Conservation (phyloP, 768 basidiomycete genomes). For the Tricholoma furcatifolium region DNA sequence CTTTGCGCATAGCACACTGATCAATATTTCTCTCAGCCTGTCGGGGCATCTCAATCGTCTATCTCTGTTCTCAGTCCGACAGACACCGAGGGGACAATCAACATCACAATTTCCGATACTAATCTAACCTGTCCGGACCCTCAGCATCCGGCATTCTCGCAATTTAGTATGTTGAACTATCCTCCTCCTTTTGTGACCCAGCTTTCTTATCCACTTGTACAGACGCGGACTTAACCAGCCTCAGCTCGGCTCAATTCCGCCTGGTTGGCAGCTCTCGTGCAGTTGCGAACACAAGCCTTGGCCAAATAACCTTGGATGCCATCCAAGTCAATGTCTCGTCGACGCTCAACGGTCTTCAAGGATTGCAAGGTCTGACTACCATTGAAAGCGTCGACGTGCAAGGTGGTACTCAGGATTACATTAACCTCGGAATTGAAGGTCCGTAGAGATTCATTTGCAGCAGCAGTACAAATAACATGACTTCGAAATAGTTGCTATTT, state of each 20-base stretch:
- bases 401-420: slow-evolving; percentile 58
- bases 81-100: slow-evolving; percentile 61
- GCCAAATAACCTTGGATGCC: slow-evolving; percentile 65
- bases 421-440: slow-evolving; percentile 62
- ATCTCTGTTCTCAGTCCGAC: slow-evolving; percentile 50
- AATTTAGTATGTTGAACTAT: slow-evolving; percentile 50
- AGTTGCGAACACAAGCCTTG: slow-evolving; percentile 59
- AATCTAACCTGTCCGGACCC: slow-evolving; percentile 45
- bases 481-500: slow-evolving; percentile 46
- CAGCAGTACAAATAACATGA: background rate
- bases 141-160: slow-evolving; percentile 50
- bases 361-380: slow-evolving; percentile 52
- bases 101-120: slow-evolving; percentile 60
- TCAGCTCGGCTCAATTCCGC: slow-evolving; percentile 46
- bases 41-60: slow-evolving; percentile 62
- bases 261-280: slow-evolving; percentile 61
- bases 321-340: slow-evolving; percentile 73
- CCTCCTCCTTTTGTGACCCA: background rate
- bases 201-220: background rate
- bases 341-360: slow-evolving; percentile 56
- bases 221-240: slow-evolving; percentile 60
- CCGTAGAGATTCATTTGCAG: slow-evolving; percentile 8
- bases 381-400: slow-evolving; percentile 64
- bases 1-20: background rate
- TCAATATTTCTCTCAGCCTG: slow-evolving; percentile 37